Conservation (phyloP, 352 stramenopile species). For the Plasmopara viticola region DNA sequence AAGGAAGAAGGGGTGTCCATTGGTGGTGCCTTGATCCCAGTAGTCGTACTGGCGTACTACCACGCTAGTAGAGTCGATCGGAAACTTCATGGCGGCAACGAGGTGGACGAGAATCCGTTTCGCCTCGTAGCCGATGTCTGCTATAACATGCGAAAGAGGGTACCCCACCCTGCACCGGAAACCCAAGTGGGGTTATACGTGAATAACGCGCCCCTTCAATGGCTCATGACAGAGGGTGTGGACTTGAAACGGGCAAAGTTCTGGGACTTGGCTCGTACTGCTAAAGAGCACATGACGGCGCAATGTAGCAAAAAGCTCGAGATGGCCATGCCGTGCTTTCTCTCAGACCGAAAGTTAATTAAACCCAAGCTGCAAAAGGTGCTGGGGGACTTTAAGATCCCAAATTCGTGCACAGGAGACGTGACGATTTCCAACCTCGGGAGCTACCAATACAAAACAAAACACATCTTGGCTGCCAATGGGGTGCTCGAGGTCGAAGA, state of each 20-base stretch:
- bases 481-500: slow-evolving; percentile 33
- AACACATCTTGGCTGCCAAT: slow-evolving; percentile 24
- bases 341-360: slow-evolving; percentile 30
- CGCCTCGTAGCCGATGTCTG: slow-evolving; percentile 39
- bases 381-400: slow-evolving; percentile 25
- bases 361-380: slow-evolving; percentile 18
- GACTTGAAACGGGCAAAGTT: slow-evolving; percentile 37
- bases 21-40: slow-evolving; percentile 36
- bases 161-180: slow-evolving; percentile 16
- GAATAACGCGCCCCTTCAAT: slow-evolving; percentile 34
- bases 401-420: slow-evolving; percentile 39
- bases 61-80: slow-evolving; percentile 34
- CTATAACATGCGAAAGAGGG: slow-evolving; percentile 42
- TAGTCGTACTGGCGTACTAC: slow-evolving; percentile 43
- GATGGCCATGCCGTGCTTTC: slow-evolving; percentile 33
- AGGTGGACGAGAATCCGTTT: slow-evolving; percentile 19
- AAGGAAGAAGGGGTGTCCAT: slow-evolving; percentile 37
- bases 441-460: slow-evolving; percentile 28
- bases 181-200: slow-evolving; percentile 47
- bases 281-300: slow-evolving; percentile 24
- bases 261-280: slow-evolving; percentile 42
- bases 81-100: slow-evolving; percentile 15
- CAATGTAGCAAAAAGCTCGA: slow-evolving; percentile 35
- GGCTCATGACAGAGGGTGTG: slow-evolving; percentile 38
- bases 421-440: slow-evolving; percentile 35